Evolutionary conservation across 2,329 filamentous ascomycete genomes (phyloP), one percentile per base, ranked within the genome.

Genomic region (Colletotrichum sp.): DNA sequence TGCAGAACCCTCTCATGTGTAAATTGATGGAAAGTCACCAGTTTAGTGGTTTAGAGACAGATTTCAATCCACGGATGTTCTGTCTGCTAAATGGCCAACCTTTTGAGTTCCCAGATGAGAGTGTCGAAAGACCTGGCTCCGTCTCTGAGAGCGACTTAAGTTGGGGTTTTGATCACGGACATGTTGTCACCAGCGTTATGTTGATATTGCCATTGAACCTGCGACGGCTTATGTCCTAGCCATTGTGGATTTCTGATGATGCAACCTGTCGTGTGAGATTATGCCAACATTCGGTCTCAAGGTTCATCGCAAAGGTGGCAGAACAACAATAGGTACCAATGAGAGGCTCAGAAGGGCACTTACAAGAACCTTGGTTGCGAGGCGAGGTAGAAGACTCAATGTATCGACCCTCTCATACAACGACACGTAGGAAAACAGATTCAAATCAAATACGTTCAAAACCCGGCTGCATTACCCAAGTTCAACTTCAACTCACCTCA

Each of bases 241-340:
- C n/a, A 21, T 0, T 1, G 12, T 52, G 10, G n/a, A 24, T 52
- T 52, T 3, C 44, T 52, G 0, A 52, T 52, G n/a, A 21, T 52
- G n/a, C 12, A n/a, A 24, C n/a, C 44, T 2, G 0, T n/a, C 9
- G 39, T n/a, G n/a, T n/a, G n/a, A n/a, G n/a, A n/a, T n/a, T n/a
- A 13, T 21, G 7, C 44, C 10, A 12, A 52, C 0, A 21, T 21
- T 7, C 44, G 13, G 0, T 24, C 0, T 24, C 44, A 52, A 24
- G n/a, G n/a, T 52, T 49, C 18, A 49, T 18, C n/a, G 44, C 0
- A 21, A 52, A 49, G 39, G 9, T 49, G 10, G 44, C 44, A 21
- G n/a, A 21, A 52, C n/a, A 18, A n/a, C 39, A n/a, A 44, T 16
- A 9, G 36, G 1, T 1, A 39, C 0, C 15, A 44, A 18, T 44